Evolutionary conservation across 2,329 filamentous ascomycete species (phyloP).

Genomic region (Calonectria crousiana): DNA sequence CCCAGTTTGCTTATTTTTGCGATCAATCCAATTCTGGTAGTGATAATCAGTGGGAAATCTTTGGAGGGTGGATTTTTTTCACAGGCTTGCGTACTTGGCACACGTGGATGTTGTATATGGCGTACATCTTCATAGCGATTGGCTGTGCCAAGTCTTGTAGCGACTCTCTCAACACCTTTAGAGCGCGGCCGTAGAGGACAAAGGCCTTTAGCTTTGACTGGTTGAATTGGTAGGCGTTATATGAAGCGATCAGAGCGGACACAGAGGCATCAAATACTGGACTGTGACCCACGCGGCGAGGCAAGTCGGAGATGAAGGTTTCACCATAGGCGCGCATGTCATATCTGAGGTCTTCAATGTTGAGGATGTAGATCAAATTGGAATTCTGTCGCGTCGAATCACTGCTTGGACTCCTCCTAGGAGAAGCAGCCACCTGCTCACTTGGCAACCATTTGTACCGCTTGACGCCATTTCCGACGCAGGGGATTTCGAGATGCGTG

Average conservation of each 20-base stretch:
- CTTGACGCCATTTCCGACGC: conserved; percentile 35
- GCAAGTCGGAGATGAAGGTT: conserved; percentile 28
- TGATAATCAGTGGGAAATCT: neutral
- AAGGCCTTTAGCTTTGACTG: conserved; percentile 30
- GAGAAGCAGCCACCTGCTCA: neutral
- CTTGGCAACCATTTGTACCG: conserved; percentile 31
- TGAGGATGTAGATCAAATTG: conserved; percentile 32
- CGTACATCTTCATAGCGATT: conserved; percentile 29
- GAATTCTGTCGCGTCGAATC: conserved; percentile 25
- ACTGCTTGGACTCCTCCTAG: conserved; percentile 29
- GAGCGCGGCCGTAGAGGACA: conserved; percentile 28
- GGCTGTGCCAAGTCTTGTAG: conserved; percentile 22
- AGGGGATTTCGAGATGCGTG: conserved; percentile 28
- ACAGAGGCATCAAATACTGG: conserved; percentile 32
- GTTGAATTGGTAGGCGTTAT: conserved; percentile 20
- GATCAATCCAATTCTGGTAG: conserved; percentile 31
- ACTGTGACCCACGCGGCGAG: conserved; percentile 30
- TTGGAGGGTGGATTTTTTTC: neutral
- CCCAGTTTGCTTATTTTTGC: conserved; percentile 12
- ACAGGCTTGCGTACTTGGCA: conserved; percentile 32
- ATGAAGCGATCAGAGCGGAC: conserved; percentile 31
- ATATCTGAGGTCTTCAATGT: conserved; percentile 35
- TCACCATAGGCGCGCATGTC: conserved; percentile 36
- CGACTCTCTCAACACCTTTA: conserved; percentile 17
- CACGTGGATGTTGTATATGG: conserved; percentile 30